Evolutionary conservation across 2,329 filamentous ascomycete species (phyloP), one percentile per base, ranked within the genome.

Genomic region (Ascochyta fabae): DNA sequence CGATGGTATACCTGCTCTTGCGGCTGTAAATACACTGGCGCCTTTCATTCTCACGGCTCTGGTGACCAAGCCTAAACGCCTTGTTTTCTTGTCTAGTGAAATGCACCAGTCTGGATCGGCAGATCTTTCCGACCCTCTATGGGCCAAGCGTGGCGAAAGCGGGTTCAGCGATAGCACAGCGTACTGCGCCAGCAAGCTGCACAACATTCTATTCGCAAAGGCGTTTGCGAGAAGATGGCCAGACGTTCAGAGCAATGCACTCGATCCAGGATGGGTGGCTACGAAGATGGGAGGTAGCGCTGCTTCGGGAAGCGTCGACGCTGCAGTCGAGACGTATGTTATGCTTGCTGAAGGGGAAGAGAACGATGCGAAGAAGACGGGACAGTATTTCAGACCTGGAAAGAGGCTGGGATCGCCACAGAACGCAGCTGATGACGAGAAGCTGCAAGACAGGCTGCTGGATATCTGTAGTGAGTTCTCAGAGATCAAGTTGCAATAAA

Each of bases 151-250:
- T 53, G 63, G 68, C 53, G 72, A 71, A 60, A 68, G 54, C 59
- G 61, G 16, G 48, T 81, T 69, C 46, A 65, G 68, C 39, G 66
- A 70, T 5, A 72, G 71, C 13, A 61, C 70, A 2, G 81, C 79
- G 0, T 87, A 86, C 59, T 75, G 74, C 52, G 82, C 85, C 57
- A 82, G 76, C 54, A 87, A 87, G 68, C 64, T 87, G 29, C 83
- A 86, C 57, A 79, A 83, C 56, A 72, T 83, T 29, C 76, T 87
- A 69, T 75, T 87, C 13, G 81, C 83, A 1, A 83, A 82, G 52
- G 82, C 80, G 2, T 82, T 86, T 54, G 78, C 83, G 0, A 72
- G 80, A 12, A 71, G 76, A 7, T 81, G 79, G 68, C 66, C 73
- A 2, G 66, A 77, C 7, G 78, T 83, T 0, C 71, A 79, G 59